Conservation (phyloP, 257 asterid genomes). For the Scutellaria minor region DNA sequence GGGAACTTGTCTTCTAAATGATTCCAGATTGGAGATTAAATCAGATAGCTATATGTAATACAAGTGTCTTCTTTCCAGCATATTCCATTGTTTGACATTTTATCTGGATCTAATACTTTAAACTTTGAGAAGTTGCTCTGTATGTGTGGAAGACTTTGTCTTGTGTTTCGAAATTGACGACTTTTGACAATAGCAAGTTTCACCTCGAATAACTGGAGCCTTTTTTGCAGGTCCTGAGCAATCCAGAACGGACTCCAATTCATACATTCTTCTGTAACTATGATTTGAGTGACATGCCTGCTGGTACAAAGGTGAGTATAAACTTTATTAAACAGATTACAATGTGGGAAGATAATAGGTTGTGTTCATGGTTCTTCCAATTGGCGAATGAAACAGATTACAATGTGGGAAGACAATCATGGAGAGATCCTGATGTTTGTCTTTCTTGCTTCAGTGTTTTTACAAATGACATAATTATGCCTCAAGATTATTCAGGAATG, state of each 20-base stretch:
- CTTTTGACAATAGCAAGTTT: constrained; percentile 8
- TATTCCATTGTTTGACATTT: constrained; percentile 11
- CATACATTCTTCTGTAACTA: constrained; percentile 90
- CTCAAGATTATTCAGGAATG: neutral
- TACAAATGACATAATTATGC: neutral
- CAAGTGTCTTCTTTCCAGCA: constrained; percentile 4
- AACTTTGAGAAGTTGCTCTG: neutral
- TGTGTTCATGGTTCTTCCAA: neutral
- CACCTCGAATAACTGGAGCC: constrained; percentile 25
- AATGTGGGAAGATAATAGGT: no score
- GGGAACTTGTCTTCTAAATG: neutral
- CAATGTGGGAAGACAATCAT: neutral
- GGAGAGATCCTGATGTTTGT: no score
- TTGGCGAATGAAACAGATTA: neutral
- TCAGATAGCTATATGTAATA: neutral
- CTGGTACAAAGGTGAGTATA: constrained; percentile 79
- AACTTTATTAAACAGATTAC: constrained; percentile 1
- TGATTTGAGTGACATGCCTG: constrained; percentile 95
- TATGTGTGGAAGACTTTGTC: neutral
- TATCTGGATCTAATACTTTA: constrained; percentile 6
- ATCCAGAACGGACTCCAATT: constrained; percentile 92
- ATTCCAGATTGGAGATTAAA: constrained; percentile 7
- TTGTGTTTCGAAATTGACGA: constrained; percentile 20
- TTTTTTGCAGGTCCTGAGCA: constrained; percentile 77
- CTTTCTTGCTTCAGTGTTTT: neutral